Conservation (phyloP, 805 yeast genomes). For the Metschnikowia dekortorum region DNA sequence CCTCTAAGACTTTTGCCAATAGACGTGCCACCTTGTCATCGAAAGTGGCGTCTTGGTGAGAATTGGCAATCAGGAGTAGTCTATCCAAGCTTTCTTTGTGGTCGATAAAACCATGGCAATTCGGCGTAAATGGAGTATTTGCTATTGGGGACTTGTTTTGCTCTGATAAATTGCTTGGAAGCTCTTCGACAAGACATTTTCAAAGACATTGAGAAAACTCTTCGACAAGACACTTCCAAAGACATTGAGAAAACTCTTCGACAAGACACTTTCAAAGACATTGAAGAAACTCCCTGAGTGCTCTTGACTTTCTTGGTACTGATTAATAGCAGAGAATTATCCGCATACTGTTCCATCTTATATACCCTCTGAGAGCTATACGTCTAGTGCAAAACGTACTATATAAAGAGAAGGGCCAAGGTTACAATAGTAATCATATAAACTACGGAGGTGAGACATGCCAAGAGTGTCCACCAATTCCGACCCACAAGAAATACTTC, state of each 20-base stretch:
- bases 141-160: slow-evolving; percentile 9
- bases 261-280: slow-evolving; percentile 33
- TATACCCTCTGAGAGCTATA: too few relatives aligned
- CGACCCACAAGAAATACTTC: too few relatives aligned
- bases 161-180: slow-evolving; percentile 13
- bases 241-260: slow-evolving; percentile 33
- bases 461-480: too few relatives aligned
- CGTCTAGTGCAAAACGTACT: too few relatives aligned
- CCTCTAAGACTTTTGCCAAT: slow-evolving; percentile 20
- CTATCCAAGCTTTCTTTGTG: slow-evolving; percentile 38
- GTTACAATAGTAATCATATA: too few relatives aligned
- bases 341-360: too few relatives aligned
- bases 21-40: slow-evolving; percentile 8
- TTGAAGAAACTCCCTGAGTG: slow-evolving; percentile 28
- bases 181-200: slow-evolving; percentile 25
- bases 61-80: slow-evolving; percentile 34
- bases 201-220: slow-evolving; percentile 37
- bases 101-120: slow-evolving; percentile 39
- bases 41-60: slow-evolving; percentile 22
- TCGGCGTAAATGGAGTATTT: slow-evolving; percentile 28
- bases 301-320: too few relatives aligned
- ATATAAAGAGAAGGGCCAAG: too few relatives aligned
- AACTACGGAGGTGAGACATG: too few relatives aligned
- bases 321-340: too few relatives aligned
- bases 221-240: slow-evolving; percentile 29